Percentiles rank a stretch among this genome's conserved stretches.
Conservation (phyloP, 2,329 filamentous ascomycete species). For the Colletotrichum noveboracense region DNA sequence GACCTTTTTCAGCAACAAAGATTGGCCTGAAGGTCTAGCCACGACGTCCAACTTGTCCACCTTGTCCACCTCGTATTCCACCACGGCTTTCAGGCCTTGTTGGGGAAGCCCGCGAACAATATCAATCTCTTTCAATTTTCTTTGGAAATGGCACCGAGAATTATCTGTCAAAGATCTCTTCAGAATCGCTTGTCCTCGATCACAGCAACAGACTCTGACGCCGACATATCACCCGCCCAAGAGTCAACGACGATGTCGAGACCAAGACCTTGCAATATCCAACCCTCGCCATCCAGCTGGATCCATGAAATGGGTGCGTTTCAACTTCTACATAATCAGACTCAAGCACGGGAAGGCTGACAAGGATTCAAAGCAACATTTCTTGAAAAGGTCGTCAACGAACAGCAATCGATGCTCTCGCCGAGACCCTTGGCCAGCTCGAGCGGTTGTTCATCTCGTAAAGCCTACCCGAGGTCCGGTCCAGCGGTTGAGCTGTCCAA, state of each 20-base stretch:
- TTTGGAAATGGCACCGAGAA: background rate
- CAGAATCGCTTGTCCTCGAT: background rate
- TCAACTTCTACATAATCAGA: background rate
- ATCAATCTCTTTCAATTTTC: rapidly evolving
- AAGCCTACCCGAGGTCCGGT: background rate
- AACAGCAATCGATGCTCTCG: background rate
- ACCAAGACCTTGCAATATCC: background rate
- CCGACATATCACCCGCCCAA: background rate
- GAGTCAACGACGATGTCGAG: background rate
- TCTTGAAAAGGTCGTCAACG: background rate
- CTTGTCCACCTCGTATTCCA: background rate
- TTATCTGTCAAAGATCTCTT: background rate
- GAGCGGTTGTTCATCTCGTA: background rate
- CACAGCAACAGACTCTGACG: background rate
- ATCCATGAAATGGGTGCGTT: background rate
- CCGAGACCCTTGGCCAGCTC: background rate
- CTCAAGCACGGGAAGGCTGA: background rate
- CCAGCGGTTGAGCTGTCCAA: background rate
- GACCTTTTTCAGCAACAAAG: background rate
- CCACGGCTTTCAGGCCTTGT: background rate
- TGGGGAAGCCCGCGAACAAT: background rate
- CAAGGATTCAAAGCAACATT: background rate
- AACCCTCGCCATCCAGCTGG: background rate
- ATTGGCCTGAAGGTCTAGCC: background rate
- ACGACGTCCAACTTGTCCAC: background rate